Conservation (phyloP, 768 basidiomycete genomes). For the Termitomyces sp. region DNA sequence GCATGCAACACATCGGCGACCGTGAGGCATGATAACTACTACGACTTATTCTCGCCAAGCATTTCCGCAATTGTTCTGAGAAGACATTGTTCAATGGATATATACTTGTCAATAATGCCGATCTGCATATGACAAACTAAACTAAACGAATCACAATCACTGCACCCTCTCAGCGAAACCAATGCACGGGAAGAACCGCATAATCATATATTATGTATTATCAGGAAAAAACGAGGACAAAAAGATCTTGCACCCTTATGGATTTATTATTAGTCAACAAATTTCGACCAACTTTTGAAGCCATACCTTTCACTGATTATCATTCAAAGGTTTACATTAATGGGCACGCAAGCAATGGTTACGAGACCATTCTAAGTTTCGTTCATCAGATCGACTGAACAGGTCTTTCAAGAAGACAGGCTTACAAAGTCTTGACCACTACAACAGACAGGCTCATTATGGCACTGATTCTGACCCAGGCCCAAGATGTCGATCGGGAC, state of each 20-base stretch:
- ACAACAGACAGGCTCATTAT: constrained; percentile 35
- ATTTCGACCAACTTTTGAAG: background rate
- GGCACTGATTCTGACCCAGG: constrained; percentile 21
- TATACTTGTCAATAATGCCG: background rate
- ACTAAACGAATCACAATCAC: background rate
- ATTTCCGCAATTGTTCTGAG: background rate
- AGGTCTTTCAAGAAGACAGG: background rate
- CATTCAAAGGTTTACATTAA: constrained; percentile 20
- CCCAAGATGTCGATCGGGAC: constrained; percentile 23
- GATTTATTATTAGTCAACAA: background rate
- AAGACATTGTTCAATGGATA: background rate
- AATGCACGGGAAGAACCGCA: background rate
- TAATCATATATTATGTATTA: background rate
- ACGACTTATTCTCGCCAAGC: background rate
- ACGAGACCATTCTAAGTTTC: constrained; percentile 27
- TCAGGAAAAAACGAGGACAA: background rate
- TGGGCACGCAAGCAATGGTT: constrained; percentile 32
- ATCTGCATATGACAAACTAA: background rate
- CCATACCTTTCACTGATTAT: no score
- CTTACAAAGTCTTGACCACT: constrained; percentile 24
- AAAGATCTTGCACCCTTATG: background rate
- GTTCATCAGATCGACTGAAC: background rate
- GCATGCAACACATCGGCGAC: background rate
- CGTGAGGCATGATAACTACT: background rate
- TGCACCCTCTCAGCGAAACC: background rate